These are phyloP conservation scores for Mariannaea elegans DNA, from an alignment of 2,329 filamentous ascomycete genomes.

Conservation along the genomic window DNA sequence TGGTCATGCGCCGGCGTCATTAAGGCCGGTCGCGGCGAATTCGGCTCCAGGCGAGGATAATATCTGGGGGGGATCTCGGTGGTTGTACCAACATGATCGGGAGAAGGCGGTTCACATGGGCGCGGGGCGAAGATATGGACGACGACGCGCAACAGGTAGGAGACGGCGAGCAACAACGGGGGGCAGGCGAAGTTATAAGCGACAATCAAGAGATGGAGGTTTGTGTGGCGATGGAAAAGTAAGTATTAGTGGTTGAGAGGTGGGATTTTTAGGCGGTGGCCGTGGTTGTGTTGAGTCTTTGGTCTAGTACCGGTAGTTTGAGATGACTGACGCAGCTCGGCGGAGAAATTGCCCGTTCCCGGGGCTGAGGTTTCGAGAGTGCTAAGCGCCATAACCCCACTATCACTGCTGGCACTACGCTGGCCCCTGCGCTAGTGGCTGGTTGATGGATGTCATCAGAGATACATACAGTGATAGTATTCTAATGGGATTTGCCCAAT, in stretches of 20 bases:
- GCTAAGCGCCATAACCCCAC: conserved; percentile 7
- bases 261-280: conserved; percentile 33
- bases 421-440: conserved; percentile 15
- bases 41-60: conserved; percentile 48
- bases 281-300: conserved; percentile 30
- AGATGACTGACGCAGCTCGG: conserved; percentile 23
- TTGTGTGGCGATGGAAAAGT: neutral
- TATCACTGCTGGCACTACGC: conserved; percentile 1
- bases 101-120: conserved; percentile 44
- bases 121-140: conserved; percentile 31
- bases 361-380: conserved; percentile 22
- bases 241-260: neutral
- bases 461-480: neutral
- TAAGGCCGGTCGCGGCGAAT: conserved; percentile 42
- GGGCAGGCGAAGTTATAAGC: neutral
- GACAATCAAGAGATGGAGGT: neutral
- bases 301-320: conserved; percentile 13
- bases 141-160: conserved; percentile 3
- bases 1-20: conserved; percentile 54
- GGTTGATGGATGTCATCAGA: conserved; percentile 7
- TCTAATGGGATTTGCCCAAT: too few species aligned
- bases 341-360: conserved; percentile 33
- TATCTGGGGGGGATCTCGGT: conserved; percentile 46
- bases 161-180: neutral
- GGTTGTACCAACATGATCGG: conserved; percentile 55